These are phyloP conservation scores for Biscutella auriculata DNA, from an alignment of 441 rosid genomes.

Conservation along the genomic window DNA sequence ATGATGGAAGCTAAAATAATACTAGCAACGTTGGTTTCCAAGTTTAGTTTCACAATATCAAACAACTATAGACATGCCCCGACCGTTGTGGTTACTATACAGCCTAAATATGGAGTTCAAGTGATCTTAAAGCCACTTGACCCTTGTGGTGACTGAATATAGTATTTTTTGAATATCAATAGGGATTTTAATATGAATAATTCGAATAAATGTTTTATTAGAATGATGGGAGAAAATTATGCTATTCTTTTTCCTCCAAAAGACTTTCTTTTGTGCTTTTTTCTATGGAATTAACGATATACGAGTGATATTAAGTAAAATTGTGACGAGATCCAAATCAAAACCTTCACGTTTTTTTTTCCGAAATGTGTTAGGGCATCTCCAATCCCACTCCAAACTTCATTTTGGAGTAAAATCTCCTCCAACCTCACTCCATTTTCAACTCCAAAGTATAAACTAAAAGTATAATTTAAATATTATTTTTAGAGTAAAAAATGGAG, in stretches of 20 bases:
- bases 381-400: too few species aligned
- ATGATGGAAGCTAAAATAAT: slow-evolving; percentile 93
- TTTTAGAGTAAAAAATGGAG: too few species aligned
- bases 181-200: background rate
- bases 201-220: background rate
- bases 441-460: too few species aligned
- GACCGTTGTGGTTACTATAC: slow-evolving; percentile 61
- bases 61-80: slow-evolving; percentile 82
- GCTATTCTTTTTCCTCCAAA: background rate
- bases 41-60: slow-evolving; percentile 55
- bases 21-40: slow-evolving; percentile 56
- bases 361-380: background rate
- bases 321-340: background rate
- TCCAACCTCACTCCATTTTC: too few species aligned
- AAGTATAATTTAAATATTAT: too few species aligned
- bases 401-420: too few species aligned
- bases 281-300: background rate
- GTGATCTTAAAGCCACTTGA: slow-evolving; percentile 49
- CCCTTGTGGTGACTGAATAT: slow-evolving; percentile 11
- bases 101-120: slow-evolving; percentile 88
- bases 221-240: background rate
- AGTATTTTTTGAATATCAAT: background rate
- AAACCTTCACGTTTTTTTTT: background rate
- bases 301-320: background rate
- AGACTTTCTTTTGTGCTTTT: background rate